These are phyloP conservation scores for Hymenoscyphus occultus DNA, from an alignment of 2,329 filamentous ascomycete species.

Conservation along the genomic window DNA sequence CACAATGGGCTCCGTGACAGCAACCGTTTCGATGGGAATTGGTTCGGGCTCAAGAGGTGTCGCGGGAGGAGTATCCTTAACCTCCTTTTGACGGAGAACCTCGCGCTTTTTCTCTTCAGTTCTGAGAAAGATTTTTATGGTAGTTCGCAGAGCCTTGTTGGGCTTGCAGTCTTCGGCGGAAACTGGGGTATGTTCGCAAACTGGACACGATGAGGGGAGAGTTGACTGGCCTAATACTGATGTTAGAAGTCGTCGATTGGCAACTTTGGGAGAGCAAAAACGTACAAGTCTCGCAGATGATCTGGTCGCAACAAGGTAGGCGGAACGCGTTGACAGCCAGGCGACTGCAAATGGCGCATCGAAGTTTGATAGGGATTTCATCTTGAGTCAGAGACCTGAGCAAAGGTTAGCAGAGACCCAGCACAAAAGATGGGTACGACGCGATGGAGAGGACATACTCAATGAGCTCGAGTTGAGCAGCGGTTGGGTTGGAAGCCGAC, in stretches of 20 bases:
- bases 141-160: constrained; percentile 88
- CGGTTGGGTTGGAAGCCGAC: constrained; percentile 30
- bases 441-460: constrained; percentile 25
- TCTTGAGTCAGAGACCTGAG: constrained; percentile 46
- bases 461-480: constrained; percentile 37
- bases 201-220: constrained; percentile 76
- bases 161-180: constrained; percentile 82
- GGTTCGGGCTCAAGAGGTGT: constrained; percentile 29
- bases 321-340: constrained; percentile 88
- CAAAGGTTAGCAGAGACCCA: constrained; percentile 15
- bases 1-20: constrained; percentile 9
- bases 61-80: constrained; percentile 38
- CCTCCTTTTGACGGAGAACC: constrained; percentile 49
- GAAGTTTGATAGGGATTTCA: constrained; percentile 92
- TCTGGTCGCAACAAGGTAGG: constrained; percentile 90
- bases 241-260: constrained; percentile 18
- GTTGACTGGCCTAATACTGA: constrained; percentile 64
- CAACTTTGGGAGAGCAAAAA: constrained; percentile 6
- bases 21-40: constrained; percentile 22
- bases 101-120: constrained; percentile 89
- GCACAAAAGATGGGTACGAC: background rate
- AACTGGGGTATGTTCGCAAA: constrained; percentile 89
- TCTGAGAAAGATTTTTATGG: constrained; percentile 85
- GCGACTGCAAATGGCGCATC: constrained; percentile 90
- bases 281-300: constrained; percentile 85